phyloP scores from a whole-genome alignment of 805 yeast genomes.

The Yarrowia porcina region DNA sequence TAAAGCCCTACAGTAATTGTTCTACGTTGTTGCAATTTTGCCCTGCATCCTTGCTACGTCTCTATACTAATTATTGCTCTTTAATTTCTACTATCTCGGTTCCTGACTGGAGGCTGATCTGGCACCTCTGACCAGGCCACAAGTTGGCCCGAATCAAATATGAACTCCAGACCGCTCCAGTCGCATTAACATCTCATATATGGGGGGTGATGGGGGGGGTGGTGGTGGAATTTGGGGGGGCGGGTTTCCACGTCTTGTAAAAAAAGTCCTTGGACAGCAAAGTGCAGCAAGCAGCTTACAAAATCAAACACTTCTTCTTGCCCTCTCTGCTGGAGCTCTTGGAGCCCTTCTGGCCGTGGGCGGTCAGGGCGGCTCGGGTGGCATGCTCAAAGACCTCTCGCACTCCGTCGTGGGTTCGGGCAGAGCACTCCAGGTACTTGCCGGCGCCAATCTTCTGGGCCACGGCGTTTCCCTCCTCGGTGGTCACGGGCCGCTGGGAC shows the following conservation, averaged over 20 bases:
- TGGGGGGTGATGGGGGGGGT: background rate
- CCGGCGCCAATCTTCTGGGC: constrained; percentile 88
- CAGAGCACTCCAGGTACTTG: constrained; percentile 87
- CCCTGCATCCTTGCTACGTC: too few species aligned
- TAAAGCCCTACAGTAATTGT: too few species aligned
- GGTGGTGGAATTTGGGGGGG: background rate
- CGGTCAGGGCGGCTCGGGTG: constrained; percentile 78
- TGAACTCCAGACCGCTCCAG: background rate
- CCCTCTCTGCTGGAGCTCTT: constrained; percentile 16
- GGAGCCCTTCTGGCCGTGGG: constrained; percentile 45
- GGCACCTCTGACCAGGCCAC: background rate
- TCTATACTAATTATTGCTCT: constrained; percentile 19
- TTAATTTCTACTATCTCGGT: constrained; percentile 21
- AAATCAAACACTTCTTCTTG: constrained; percentile 67
- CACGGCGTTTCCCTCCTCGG: constrained; percentile 80
- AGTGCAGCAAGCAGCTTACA: constrained; percentile 42
- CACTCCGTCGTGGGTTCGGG: constrained; percentile 86
- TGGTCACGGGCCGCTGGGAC: constrained; percentile 75
- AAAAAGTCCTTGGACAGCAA: constrained; percentile 5
- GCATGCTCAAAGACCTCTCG: constrained; percentile 91
- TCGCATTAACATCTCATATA: constrained; percentile 10
- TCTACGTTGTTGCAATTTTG: too few species aligned
- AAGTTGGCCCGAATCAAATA: background rate
- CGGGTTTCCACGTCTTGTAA: background rate
- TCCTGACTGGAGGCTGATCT: constrained; percentile 8